phyloP scores from a whole-genome alignment of 208 protist species.

The Histomonas meleagridis region DNA sequence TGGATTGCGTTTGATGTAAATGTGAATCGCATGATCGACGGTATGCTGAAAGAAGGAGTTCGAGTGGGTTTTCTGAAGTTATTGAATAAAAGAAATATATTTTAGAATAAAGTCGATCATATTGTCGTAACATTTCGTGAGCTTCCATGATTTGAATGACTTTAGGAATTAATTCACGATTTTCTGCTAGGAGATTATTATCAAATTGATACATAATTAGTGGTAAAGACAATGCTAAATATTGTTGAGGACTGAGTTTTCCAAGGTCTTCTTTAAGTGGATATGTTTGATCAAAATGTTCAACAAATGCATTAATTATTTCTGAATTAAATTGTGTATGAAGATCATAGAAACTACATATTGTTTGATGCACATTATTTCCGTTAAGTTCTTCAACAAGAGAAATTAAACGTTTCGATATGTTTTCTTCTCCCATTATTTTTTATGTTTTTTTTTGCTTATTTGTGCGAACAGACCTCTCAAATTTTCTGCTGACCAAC shows the following conservation, averaged over 20 bases:
- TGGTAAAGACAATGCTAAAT: background rate
- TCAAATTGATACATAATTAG: constrained; percentile 9
- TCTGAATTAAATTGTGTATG: background rate
- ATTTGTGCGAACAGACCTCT: too few relatives aligned
- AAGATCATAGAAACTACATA: constrained; percentile 21
- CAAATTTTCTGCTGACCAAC: too few relatives aligned
- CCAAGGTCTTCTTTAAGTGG: background rate
- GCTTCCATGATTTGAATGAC: background rate
- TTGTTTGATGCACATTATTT: constrained; percentile 31
- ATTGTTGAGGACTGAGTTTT: background rate
- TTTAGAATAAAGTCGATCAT: background rate
- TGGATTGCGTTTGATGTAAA: constrained; percentile 6
- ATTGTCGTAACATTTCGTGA: background rate
- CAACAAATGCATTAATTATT: background rate
- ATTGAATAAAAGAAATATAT: constrained; percentile 27
- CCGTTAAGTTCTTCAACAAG: constrained; percentile 1
- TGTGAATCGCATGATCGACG: constrained; percentile 10
- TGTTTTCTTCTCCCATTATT: background rate
- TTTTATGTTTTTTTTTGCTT: too few relatives aligned
- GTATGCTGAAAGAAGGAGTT: background rate
- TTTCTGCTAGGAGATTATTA: background rate
- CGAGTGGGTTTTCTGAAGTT: background rate
- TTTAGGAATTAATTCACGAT: background rate
- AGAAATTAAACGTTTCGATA: background rate
- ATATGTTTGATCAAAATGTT: background rate